Conservation (phyloP, 257 asterid species). For the Lithospermum erythrorhizon region DNA sequence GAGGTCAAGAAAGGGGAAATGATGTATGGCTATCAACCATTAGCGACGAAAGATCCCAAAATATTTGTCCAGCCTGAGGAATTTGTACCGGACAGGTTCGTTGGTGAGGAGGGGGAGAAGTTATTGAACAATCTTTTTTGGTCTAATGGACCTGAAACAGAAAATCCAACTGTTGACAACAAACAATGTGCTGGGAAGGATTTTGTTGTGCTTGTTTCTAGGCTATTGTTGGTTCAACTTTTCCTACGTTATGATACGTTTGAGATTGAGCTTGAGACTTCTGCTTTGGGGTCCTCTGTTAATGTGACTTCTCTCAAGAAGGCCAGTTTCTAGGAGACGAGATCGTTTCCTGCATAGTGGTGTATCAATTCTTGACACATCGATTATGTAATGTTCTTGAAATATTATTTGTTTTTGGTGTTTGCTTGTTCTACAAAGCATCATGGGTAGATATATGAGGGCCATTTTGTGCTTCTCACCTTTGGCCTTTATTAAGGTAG, state of each 20-base stretch:
- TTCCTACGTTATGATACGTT: conserved; percentile 78
- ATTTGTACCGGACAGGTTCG: conserved; percentile 55
- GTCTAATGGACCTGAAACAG: conserved; percentile 83
- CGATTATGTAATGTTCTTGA: too few relatives aligned
- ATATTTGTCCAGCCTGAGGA: conserved; percentile 73
- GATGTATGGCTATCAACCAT: conserved; percentile 71
- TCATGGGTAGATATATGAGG: too few relatives aligned
- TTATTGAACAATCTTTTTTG: conserved; percentile 60
- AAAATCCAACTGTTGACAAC: conserved; percentile 31
- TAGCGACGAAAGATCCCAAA: conserved; percentile 71
- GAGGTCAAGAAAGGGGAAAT: conserved; percentile 58
- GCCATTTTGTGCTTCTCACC: too few relatives aligned
- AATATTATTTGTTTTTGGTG: too few relatives aligned
- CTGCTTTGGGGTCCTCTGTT: conserved; percentile 61
- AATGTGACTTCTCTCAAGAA: conserved; percentile 60
- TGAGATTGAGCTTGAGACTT: conserved; percentile 41
- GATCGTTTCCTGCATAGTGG: too few relatives aligned
- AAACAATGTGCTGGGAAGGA: conserved; percentile 97
- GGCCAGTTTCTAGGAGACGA: conserved; percentile 31
- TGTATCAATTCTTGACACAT: too few relatives aligned
- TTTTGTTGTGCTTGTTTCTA: conserved; percentile 56
- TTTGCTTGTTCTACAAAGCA: too few relatives aligned
- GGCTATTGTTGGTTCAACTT: conserved; percentile 75
- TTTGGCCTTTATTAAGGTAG: too few relatives aligned
- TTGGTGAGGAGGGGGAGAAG: conserved; percentile 61